Base-by-base conservation (phyloP, 1,284 basidiomycete species). In the Thecaphora frezii region DNA sequence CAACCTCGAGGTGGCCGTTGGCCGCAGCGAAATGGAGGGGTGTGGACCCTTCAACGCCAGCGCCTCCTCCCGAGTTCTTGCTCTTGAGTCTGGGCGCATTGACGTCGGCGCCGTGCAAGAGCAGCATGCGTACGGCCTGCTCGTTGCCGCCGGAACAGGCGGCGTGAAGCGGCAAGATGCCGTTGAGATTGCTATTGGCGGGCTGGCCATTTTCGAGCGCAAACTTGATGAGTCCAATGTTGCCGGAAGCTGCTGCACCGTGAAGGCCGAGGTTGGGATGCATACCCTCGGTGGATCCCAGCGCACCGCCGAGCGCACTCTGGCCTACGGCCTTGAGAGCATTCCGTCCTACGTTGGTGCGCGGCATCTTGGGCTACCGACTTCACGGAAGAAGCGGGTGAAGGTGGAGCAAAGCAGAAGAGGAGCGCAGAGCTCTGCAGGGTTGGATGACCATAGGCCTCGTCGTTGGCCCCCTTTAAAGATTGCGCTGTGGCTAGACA, bases 1-100 rank as follows among this genome's bases (percentile, higher is more conserved):
- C 61, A n/a, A 74, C 62, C 19, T 51, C 63, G 33, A 66, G 36
- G 52, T 78, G 76, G 7, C 75, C 75, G 24, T 73, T 71, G 30
- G 74, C 74, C 5, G 76, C 74, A 10, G 76, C 76, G 54, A 78
- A 78, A 47, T 78, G 76, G 18, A 78, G 63, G 3, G 74, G 59
- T 4, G 73, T 73, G 18, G 73, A 74, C 3, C 73, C 76, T 38
- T 73, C 71, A 36, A 70, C 60, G 44, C 74, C 73, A 3, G 69
- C 65, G 3, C 58, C 58, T 18, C 48, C 57, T 24, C 25, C 45
- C 26, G 54, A 51, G 5, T 65, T 50, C 40, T 66, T 62, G 22
- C 42, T 54, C 26, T 63, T 63, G 37, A 65, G 50, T 19, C 68
- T 56, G 7, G 58, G 58, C 7, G 67, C 64, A 26, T 74, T 73